Evolutionary conservation across 768 basidiomycete species (phyloP).

Genomic region (Naematelia encephala): DNA sequence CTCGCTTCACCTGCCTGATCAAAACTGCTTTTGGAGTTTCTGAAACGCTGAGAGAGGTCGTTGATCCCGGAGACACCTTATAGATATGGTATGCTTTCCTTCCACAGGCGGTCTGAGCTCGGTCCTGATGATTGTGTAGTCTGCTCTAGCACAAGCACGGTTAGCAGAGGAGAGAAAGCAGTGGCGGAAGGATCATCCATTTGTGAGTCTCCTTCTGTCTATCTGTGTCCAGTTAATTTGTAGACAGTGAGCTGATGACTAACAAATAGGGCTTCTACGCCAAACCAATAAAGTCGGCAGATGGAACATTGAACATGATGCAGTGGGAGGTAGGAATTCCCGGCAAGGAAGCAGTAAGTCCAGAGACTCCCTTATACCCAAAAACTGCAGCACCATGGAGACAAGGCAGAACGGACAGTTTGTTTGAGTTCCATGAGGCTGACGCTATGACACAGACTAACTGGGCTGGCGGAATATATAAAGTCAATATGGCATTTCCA

Average conservation of each 20-base stretch:
- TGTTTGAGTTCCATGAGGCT: no score
- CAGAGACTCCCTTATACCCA: no score
- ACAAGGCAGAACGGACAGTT: no score
- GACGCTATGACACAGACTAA: constrained; percentile 65
- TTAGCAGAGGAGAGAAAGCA: constrained; percentile 96
- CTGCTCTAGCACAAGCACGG: constrained; percentile 61
- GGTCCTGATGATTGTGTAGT: constrained; percentile 17
- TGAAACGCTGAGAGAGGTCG: no score
- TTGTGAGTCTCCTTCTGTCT: constrained; percentile 60
- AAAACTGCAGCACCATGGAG: neutral
- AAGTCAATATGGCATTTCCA: constrained; percentile 89
- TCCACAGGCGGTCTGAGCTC: no score
- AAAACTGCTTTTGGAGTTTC: no score
- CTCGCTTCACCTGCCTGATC: no score
- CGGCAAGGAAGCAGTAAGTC: constrained; percentile 77
- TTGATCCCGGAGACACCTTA: neutral
- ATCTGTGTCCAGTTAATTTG: neutral
- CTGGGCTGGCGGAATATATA: constrained; percentile 96
- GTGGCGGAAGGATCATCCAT: constrained; percentile 98
- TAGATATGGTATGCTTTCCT: constrained; percentile 3
- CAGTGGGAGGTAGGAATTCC: constrained; percentile 99
- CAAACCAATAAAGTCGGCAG: constrained; percentile 79
- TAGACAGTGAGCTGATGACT: constrained; percentile 9
- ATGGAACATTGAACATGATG: constrained; percentile 94
- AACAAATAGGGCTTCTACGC: constrained; percentile 88